phyloP scores from a whole-genome alignment of 2,329 filamentous ascomycete genomes.

The Penicillium brasilianum region DNA sequence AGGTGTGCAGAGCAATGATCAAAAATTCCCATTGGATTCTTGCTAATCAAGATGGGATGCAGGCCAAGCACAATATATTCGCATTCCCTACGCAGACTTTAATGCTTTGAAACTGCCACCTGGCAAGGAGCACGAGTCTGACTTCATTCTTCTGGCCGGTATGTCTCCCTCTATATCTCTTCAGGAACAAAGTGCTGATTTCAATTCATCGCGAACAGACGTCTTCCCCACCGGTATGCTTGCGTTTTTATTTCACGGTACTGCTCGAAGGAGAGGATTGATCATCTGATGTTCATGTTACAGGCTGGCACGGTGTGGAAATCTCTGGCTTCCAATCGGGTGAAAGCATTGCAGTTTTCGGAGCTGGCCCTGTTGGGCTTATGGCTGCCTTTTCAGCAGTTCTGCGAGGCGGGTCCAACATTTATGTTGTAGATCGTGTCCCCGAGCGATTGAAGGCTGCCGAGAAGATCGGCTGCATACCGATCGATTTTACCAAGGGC shows the following conservation, averaged over 20 bases:
- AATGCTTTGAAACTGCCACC: constrained; percentile 66
- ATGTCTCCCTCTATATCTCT: background rate
- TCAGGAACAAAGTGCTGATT: no score
- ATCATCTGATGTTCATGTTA: background rate
- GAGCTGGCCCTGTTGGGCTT: constrained; percentile 67
- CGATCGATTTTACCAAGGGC: constrained; percentile 65
- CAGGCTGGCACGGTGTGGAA: constrained; percentile 38
- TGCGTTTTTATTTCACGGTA: background rate
- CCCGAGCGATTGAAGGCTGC: constrained; percentile 63
- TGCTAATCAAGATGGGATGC: background rate
- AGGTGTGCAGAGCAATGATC: constrained; percentile 35
- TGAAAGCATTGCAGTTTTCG: constrained; percentile 68
- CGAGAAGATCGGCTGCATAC: constrained; percentile 65
- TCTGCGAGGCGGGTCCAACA: constrained; percentile 64
- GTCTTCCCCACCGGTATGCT: constrained; percentile 30
- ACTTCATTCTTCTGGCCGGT: constrained; percentile 53
- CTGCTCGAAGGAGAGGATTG: background rate
- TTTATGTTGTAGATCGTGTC: constrained; percentile 68
- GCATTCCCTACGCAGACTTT: constrained; percentile 70
- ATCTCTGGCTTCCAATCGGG: constrained; percentile 64
- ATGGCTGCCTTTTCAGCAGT: constrained; percentile 69
- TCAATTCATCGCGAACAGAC: constrained; percentile 9
- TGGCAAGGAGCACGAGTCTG: constrained; percentile 65
- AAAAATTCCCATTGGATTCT: background rate
- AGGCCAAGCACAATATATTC: constrained; percentile 65